Evolutionary conservation across 345 rosid genomes (phyloP), one percentile per base, ranked within the genome.

Genomic region (Nasturtium officinale): DNA sequence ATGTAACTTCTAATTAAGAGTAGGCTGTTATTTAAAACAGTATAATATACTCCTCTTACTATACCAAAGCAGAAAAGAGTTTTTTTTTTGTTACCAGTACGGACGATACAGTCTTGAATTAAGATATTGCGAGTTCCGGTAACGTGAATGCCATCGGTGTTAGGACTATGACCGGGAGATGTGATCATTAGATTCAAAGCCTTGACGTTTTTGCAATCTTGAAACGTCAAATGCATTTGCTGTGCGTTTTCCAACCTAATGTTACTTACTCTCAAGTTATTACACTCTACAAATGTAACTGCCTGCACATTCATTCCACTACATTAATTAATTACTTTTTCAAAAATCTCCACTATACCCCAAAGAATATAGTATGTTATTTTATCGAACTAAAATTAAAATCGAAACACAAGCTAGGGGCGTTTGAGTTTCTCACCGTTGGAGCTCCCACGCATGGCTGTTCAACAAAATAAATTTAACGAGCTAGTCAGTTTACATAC

Each of bases 111-210:
- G 37, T 87, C 83, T 45, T 59, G 61, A 28, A 95, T 91, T 8
- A 77, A 77, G 67, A 95, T 80, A 74, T 86, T 86, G n/a, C 76
- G 78, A 37, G 96, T 84, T 40, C 69, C 85, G 2, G 83, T 80
- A 43, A 95, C 90, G 63, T 94, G 97, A 70, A 94, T 88, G 0
- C 98, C 98, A 55, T 94, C 98, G 0, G 98, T 94, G 73, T 95
- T 95, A 9, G 96, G 99, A 74, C 99, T 95, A 4, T 83, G 47
- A 7, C 63, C 87, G 0, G 99, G 97, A 18, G 97, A 86, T 8
- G 61, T 77, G 18, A 94, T 85, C 33, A 52, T 25, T 43, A 94
- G 85, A 53, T 85, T 79, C 63, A 71, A 67, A 21, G 85, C 95
- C 52, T 69, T 75, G 0, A 89, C 97, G 50, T 91, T 87, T 0